Evolutionary conservation across 2,329 filamentous ascomycete genomes (phyloP).

Genomic region (Leptographium procerum): DNA sequence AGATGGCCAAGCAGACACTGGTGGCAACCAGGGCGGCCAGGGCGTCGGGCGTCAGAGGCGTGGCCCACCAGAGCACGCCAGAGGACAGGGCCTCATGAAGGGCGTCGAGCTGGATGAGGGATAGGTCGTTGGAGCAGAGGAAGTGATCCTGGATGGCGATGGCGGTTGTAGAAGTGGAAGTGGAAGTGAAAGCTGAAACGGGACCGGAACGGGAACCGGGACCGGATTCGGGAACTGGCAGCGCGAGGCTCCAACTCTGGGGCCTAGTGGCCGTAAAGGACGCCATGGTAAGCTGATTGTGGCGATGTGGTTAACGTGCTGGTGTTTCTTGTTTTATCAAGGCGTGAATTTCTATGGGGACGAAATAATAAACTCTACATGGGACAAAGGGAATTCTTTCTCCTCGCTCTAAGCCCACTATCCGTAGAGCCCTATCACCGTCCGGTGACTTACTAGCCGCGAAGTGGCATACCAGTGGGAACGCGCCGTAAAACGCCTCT

Average conservation of each 20-base stretch:
- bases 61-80: conserved; percentile 39
- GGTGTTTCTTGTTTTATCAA: not conserved
- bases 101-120: conserved; percentile 39
- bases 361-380: no score
- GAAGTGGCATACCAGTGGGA: no score
- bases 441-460: not conserved
- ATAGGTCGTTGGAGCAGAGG: conserved; percentile 49
- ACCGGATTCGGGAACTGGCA: not conserved
- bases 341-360: not conserved
- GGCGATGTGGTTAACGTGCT: not conserved
- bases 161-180: no score
- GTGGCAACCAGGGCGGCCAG: conserved; percentile 42
- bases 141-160: conserved; percentile 29
- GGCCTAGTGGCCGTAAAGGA: not conserved
- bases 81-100: conserved; percentile 45
- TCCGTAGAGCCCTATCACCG: no score
- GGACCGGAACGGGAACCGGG: no score
- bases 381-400: no score
- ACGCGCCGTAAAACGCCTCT: no score
- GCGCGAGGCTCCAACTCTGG: not conserved
- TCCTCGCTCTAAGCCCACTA: no score
- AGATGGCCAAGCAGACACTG: conserved; percentile 50
- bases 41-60: conserved; percentile 31
- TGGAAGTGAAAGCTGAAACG: no score
- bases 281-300: not conserved